These are phyloP conservation scores for Nakaseomyces bracarensis DNA, from an alignment of 1,139 yeast genomes.

Conservation along the genomic window DNA sequence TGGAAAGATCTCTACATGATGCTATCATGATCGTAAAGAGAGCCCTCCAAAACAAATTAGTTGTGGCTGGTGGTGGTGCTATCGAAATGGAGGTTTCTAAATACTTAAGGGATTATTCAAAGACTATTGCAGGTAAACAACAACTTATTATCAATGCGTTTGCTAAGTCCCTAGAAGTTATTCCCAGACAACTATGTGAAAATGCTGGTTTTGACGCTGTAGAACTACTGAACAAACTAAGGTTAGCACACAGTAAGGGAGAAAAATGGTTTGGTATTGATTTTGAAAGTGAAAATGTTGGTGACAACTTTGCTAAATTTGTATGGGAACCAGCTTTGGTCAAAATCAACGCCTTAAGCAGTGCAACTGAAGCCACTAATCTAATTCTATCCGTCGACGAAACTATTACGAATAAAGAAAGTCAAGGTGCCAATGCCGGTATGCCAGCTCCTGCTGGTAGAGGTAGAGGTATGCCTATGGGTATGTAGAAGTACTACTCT, in stretches of 20 bases:
- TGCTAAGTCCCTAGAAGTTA: slow-evolving; percentile 90
- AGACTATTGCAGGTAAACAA: slow-evolving; percentile 89
- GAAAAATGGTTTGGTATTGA: slow-evolving; percentile 90
- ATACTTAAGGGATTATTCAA: slow-evolving; percentile 77
- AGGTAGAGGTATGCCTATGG: slow-evolving; percentile 56
- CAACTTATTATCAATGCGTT: slow-evolving; percentile 85
- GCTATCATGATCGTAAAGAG: slow-evolving; percentile 98
- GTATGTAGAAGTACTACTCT: too few species aligned
- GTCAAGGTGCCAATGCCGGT: slow-evolving; percentile 47
- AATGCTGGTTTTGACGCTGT: slow-evolving; percentile 97
- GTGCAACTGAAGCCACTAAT: slow-evolving; percentile 97
- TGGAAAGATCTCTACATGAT: slow-evolving; percentile 93
- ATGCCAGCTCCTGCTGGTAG: slow-evolving; percentile 44
- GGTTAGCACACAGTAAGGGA: slow-evolving; percentile 92
- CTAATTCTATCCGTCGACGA: slow-evolving; percentile 89
- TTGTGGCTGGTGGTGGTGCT: slow-evolving; percentile 99
- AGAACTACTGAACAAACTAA: slow-evolving; percentile 77
- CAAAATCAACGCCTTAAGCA: slow-evolving; percentile 83
- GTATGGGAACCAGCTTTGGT: slow-evolving; percentile 98
- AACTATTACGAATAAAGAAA: slow-evolving; percentile 77
- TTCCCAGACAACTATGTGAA: slow-evolving; percentile 95
- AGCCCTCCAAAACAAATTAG: slow-evolving; percentile 74
- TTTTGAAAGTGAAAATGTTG: slow-evolving; percentile 73
- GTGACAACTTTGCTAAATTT: slow-evolving; percentile 75
- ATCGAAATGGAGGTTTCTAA: slow-evolving; percentile 95